Evolutionary conservation across 2,329 filamentous ascomycete genomes (phyloP), one percentile per base, ranked within the genome.

Genomic region (Fusarium irregulare): DNA sequence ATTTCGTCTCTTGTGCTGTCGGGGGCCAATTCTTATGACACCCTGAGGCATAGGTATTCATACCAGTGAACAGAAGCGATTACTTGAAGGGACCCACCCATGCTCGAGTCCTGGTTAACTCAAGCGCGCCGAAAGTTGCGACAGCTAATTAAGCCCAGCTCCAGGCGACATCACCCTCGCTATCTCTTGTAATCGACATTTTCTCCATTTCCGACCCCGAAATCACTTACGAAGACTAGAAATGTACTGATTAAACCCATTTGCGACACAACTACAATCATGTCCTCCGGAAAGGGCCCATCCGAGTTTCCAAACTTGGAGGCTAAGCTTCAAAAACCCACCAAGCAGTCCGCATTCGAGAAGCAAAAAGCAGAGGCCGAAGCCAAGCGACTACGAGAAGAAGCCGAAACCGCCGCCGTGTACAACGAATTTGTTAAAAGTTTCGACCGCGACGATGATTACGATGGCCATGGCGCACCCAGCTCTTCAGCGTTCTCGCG

Each of bases 361-460:
- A 91, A 91, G 74, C 92, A 97, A 79, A 93, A 92, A 79, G 93
- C 93, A 64, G 93, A 97, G 78, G 93, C 92, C 60, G 93, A 97
- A 83, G 93, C 93, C 25, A 97, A 97, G 82, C 90, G 92, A 63
- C 87, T 88, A 73, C 88, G 93, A 72, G 94, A 97, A 80, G 92
- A 91, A 75, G 93, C 91, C 71, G 94, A 97, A 81, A 97, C 93
- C 9, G 93, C 92, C 23, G 93, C 93, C 25, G 93, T 94, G 1
- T 92, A 94, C 79, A 89, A 93, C 73, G 93, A 95, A 71, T 97
- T 97, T 72, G 89, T 96, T 60, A 95, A 95, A 80, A 93, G 87
- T 58, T 92, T 93, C 74, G 90, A 89, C 46, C 84, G 87, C 65
- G 88, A 90, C 40, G 86, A 87, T 27, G 83, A 86, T 42, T 83